A percentile compares a stretch with the other conserved stretches of the same genome.
Conservation (phyloP, 768 basidiomycete species). For the Pleurotus citrinopileatus region DNA sequence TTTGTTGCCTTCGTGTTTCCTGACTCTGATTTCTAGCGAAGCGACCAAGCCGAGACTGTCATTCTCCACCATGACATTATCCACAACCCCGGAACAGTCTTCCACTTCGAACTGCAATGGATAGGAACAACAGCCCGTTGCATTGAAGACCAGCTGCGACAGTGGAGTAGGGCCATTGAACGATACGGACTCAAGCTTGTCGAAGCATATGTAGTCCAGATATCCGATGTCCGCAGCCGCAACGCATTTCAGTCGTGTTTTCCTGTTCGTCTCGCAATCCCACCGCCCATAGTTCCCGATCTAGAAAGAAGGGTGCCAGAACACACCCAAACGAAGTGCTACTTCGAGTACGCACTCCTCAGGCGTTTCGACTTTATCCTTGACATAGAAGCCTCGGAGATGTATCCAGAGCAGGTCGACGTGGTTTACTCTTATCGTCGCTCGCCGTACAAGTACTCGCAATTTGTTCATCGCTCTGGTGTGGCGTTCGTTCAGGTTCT, state of each 20-base stretch:
- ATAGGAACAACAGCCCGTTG: slow-evolving; percentile 89
- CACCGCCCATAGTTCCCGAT: slow-evolving; percentile 70
- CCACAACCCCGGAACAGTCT: slow-evolving; percentile 91
- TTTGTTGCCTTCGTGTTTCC: slow-evolving; percentile 3
- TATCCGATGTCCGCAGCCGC: slow-evolving; percentile 78
- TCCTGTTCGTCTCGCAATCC: slow-evolving; percentile 72
- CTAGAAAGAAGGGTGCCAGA: slow-evolving; percentile 67
- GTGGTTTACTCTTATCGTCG: slow-evolving; percentile 90
- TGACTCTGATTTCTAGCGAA: slow-evolving; percentile 48
- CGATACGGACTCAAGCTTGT: slow-evolving; percentile 89
- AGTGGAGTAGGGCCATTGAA: slow-evolving; percentile 82
- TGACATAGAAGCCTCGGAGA: slow-evolving; percentile 73
- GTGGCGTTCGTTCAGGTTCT: slow-evolving; percentile 89
- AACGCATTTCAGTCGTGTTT: slow-evolving; percentile 93
- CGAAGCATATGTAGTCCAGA: slow-evolving; percentile 91
- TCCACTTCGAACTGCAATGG: slow-evolving; percentile 98
- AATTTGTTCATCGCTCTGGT: slow-evolving; percentile 90
- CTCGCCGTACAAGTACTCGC: slow-evolving; percentile 73
- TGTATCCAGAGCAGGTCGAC: slow-evolving; percentile 81
- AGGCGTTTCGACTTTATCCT: slow-evolving; percentile 78
- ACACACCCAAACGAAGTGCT: slow-evolving; percentile 61
- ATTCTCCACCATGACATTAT: slow-evolving; percentile 92
- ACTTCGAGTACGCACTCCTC: slow-evolving; percentile 80
- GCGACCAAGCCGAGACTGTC: slow-evolving; percentile 85
- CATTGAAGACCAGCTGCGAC: slow-evolving; percentile 83